Evolutionary conservation across 1,284 basidiomycete species (phyloP).

Genomic region (Irpex sp.): DNA sequence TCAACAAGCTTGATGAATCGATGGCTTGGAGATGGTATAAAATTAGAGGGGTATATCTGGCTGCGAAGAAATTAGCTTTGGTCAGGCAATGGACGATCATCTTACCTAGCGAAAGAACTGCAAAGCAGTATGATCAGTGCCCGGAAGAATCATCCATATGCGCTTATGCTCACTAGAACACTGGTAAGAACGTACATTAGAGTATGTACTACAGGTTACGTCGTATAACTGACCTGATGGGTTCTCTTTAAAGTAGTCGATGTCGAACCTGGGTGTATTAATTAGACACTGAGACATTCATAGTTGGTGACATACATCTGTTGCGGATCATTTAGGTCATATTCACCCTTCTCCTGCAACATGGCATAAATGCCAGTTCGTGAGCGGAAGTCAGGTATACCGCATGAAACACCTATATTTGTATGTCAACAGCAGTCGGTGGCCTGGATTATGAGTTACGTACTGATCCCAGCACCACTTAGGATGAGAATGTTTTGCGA

Average conservation of each 20-base stretch:
- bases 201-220: neutral
- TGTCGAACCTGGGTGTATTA: conserved; percentile 68
- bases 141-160: no score
- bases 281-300: conserved; percentile 3
- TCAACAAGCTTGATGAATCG: conserved; percentile 90
- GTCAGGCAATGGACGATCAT: no score
- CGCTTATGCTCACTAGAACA: conserved; percentile 59
- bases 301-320: conserved; percentile 74
- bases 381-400: conserved; percentile 89
- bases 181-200: conserved; percentile 29
- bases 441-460: conserved; percentile 15
- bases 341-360: conserved; percentile 69
- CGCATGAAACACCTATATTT: conserved; percentile 74
- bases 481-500: conserved; percentile 81
- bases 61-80: conserved; percentile 31
- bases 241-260: conserved; percentile 82
- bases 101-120: conserved; percentile 82
- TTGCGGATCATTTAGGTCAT: conserved; percentile 91
- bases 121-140: neutral
- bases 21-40: conserved; percentile 86
- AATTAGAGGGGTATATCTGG: conserved; percentile 88
- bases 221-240: conserved; percentile 69
- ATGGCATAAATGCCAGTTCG: conserved; percentile 80
- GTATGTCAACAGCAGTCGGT: neutral
- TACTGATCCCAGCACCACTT: conserved; percentile 89